Base-by-base conservation (phyloP, 371 early-diverging fungal genomes). In the Furculomyces boomerangus region DNA sequence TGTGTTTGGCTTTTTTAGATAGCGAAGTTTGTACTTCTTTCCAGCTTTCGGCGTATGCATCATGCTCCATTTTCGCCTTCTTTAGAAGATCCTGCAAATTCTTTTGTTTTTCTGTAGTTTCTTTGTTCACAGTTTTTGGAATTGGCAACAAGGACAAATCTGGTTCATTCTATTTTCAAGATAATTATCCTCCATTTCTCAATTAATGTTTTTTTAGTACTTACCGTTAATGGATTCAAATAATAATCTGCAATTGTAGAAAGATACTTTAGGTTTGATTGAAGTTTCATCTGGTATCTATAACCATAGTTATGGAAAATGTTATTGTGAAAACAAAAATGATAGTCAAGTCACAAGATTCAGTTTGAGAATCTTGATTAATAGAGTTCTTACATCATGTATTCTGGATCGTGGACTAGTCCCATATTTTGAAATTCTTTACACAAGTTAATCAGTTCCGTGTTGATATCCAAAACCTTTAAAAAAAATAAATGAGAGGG, bases 381-480 rank as follows among this genome's bases (percentile, higher is more conserved):
- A 20, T 24, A 13, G 45, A 45, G 7, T 24, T 24, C 45, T 45
- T 20, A 45, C 63, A 75, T 68, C 47, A 66, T 58, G 40, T 68
- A 61, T 50, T 77, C 77, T 13, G 72, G 72, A 50, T 78, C 77
- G 46, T 71, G 67, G 60, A 71, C 64, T 57, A 74, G 66, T 27
- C 74, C 71, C 59, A 71, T 70, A 57, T 72, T 75, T 57, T 78
- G 78, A 62, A 70, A 78, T 50, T 77, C 75, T 24, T 66, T 57
- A 27, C 77, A 67, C 18, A 77, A 59, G 24, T 64, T 61, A 50
- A 78, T 69, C 8, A 78, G 64, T 52, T 77, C 74, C 13, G 64
- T 59, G 63, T 78, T 78, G 54, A 78, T 77, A 40, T 71, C 60
- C 14, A 78, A 62, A 10, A 51, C 45, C 45, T 45, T 24, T 39